Percentiles rank a stretch among this genome's conserved stretches.
Evolutionary conservation across 2,329 filamentous ascomycete species (phyloP).

Genomic region (Aureobasidium lini): DNA sequence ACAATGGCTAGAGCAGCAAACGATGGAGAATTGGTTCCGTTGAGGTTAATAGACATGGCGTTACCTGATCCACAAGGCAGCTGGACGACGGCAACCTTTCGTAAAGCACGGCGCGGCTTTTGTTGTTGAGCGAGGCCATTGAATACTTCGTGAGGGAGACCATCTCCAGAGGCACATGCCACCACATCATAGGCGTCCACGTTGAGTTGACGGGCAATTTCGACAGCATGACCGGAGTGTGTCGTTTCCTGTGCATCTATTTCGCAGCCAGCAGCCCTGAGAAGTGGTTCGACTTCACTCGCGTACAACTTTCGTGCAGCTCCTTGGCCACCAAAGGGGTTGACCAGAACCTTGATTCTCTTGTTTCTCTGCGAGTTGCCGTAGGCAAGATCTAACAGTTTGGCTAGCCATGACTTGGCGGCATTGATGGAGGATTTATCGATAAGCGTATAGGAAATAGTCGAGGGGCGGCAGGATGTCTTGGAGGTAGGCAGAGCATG

Average conservation of each 20-base stretch:
- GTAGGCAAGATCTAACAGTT: conserved; percentile 64
- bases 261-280: conserved; percentile 71
- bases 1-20: conserved; percentile 75
- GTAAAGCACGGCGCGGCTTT: conserved; percentile 67
- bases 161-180: conserved; percentile 85
- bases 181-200: conserved; percentile 76
- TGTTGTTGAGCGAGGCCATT: conserved; percentile 75
- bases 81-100: conserved; percentile 72
- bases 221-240: conserved; percentile 67
- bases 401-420: conserved; percentile 54
- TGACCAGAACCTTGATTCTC: conserved; percentile 80
- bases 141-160: conserved; percentile 86
- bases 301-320: conserved; percentile 65
- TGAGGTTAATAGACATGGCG: conserved; percentile 83
- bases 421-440: conserved; percentile 43
- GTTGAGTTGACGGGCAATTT: conserved; percentile 68
- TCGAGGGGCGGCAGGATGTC: conserved; percentile 51
- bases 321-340: conserved; percentile 83
- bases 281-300: conserved; percentile 68
- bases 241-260: conserved; percentile 67
- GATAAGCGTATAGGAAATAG: conserved; percentile 52
- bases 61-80: conserved; percentile 92
- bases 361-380: conserved; percentile 59
- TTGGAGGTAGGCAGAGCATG: conserved; percentile 54
- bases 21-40: conserved; percentile 68